Percentiles rank a stretch among this genome's conserved stretches.
Conservation (phyloP, 2,329 filamentous ascomycete species). For the Ceratocystis ficicola region DNA sequence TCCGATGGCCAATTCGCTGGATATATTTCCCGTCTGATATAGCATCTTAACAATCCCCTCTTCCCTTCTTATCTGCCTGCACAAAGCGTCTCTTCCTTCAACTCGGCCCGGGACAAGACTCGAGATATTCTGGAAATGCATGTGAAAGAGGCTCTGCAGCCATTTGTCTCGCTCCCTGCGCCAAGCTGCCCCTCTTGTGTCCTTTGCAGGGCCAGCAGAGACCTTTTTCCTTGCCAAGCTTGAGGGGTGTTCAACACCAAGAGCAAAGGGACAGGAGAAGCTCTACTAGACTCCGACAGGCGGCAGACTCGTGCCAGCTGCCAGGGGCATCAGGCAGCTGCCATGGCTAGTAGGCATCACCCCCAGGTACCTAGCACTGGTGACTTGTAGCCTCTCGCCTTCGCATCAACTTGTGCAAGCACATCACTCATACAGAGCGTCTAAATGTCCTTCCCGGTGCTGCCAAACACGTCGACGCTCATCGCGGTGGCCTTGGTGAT, state of each 20-base stretch:
- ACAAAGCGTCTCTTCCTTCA: constrained; percentile 2
- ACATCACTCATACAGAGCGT: constrained; percentile 16
- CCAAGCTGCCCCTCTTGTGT: not conserved
- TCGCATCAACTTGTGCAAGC: not conserved
- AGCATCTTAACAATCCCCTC: not conserved
- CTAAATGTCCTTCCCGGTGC: constrained; percentile 38
- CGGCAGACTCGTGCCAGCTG: not conserved
- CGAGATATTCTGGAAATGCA: constrained; percentile 5
- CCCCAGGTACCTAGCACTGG: too few relatives aligned
- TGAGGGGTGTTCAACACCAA: too few relatives aligned
- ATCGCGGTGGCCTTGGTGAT: constrained; percentile 64
- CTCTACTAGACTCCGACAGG: not conserved
- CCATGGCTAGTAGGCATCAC: too few relatives aligned
- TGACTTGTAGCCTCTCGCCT: not conserved
- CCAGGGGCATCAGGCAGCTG: not conserved
- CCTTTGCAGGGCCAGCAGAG: not conserved
- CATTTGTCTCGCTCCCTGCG: not conserved
- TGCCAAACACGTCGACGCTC: constrained; percentile 44
- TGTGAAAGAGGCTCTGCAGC: constrained; percentile 14
- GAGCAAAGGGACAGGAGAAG: too few relatives aligned
- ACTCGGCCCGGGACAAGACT: not conserved
- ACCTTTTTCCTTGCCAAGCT: not conserved
- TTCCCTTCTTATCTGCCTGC: not conserved
- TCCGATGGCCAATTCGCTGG: not conserved
- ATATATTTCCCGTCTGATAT: not conserved